phyloP scores from a whole-genome alignment of 2,329 filamentous ascomycete species.

The Trichoderma citrinoviride region DNA sequence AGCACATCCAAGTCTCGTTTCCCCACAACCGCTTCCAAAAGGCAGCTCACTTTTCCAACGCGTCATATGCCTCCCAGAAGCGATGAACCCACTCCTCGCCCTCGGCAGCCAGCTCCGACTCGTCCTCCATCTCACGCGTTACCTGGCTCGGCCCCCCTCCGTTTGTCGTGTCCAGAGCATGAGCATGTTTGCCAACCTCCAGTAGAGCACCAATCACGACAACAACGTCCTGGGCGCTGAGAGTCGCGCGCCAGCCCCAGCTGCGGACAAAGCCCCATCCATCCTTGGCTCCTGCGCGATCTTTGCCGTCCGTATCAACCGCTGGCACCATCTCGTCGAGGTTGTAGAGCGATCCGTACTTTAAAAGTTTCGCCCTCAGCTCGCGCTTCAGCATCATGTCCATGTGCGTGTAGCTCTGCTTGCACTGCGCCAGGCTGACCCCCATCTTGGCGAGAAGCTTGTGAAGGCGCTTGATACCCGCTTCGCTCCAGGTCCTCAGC shows the following conservation, averaged over 20 bases:
- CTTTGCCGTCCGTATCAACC: constrained; percentile 66
- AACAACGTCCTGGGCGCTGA: constrained; percentile 92
- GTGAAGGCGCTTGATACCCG: constrained; percentile 81
- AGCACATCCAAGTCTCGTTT: not conserved
- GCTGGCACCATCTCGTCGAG: constrained; percentile 89
- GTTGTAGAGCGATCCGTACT: constrained; percentile 90
- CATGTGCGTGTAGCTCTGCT: constrained; percentile 97
- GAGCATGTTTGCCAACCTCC: constrained; percentile 71
- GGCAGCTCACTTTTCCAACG: constrained; percentile 60
- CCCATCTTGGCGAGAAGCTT: constrained; percentile 98
- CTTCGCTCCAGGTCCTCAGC: constrained; percentile 91
- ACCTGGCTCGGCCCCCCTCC: constrained; percentile 33
- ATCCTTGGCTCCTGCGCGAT: constrained; percentile 72
- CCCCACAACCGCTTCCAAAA: not conserved
- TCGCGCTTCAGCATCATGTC: constrained; percentile 94
- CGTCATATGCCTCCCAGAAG: constrained; percentile 72
- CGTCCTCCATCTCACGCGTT: constrained; percentile 44
- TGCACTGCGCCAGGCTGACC: constrained; percentile 87
- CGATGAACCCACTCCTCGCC: constrained; percentile 63
- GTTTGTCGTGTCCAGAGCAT: constrained; percentile 34
- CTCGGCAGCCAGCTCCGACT: constrained; percentile 51
- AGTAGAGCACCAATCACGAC: constrained; percentile 88
- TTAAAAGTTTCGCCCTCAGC: constrained; percentile 78
- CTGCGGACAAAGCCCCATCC: constrained; percentile 96
- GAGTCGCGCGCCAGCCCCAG: constrained; percentile 95